Evolutionary conservation across 2,329 filamentous ascomycete genomes (phyloP).

Genomic region (Alternaria triticina): DNA sequence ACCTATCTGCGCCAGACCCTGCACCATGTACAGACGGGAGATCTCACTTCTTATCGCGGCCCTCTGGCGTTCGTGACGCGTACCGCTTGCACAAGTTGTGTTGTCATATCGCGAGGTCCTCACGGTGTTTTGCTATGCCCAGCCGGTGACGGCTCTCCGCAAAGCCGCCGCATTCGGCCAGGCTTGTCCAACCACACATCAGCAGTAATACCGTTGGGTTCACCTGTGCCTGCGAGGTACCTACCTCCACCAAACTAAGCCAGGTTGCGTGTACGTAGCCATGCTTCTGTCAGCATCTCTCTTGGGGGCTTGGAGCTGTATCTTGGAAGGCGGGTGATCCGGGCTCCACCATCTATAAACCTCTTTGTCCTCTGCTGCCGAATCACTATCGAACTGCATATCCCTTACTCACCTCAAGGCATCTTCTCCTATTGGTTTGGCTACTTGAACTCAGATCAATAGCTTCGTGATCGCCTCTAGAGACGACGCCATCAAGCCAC

Average conservation of each 20-base stretch:
- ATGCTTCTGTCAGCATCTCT: slow-evolving; percentile 7
- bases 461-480: background rate
- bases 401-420: background rate
- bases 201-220: background rate
- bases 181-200: slow-evolving; percentile 5
- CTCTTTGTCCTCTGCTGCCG: slow-evolving; percentile 16
- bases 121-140: slow-evolving; percentile 19
- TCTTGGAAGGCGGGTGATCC: background rate
- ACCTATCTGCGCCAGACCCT: slow-evolving; percentile 15
- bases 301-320: slow-evolving; percentile 1
- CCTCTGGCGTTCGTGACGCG: slow-evolving; percentile 36
- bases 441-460: slow-evolving; percentile 7
- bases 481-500: background rate
- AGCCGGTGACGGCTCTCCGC: slow-evolving; percentile 37
- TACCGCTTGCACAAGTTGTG: slow-evolving; percentile 19
- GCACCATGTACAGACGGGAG: background rate
- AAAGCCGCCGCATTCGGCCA: slow-evolving; percentile 26
- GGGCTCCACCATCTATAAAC: slow-evolving; percentile 9
- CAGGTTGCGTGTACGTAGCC: slow-evolving; percentile 3
- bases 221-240: background rate
- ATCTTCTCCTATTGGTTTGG: background rate
- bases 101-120: slow-evolving; percentile 20
- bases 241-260: background rate
- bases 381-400: slow-evolving; percentile 1
- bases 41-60: slow-evolving; percentile 16